These are phyloP conservation scores for Botrytis pseudocinerea DNA, from an alignment of 2,329 filamentous ascomycete genomes.

Conservation along the genomic window DNA sequence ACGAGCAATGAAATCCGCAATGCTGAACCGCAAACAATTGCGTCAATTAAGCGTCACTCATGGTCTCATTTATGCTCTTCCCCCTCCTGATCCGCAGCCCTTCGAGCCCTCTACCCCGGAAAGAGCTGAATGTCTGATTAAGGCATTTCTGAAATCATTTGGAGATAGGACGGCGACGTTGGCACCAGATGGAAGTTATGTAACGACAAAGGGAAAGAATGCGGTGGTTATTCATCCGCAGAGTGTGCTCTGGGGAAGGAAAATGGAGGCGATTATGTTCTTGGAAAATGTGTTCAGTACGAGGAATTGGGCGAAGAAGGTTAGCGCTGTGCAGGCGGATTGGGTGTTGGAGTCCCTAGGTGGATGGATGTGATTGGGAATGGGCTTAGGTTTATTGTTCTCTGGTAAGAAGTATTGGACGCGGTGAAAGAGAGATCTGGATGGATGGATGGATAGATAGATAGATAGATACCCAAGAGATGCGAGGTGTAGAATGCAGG, in stretches of 20 bases:
- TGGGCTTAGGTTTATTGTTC: not conserved
- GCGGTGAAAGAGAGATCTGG: not conserved
- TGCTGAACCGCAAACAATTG: constrained; percentile 63
- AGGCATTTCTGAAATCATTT: constrained; percentile 64
- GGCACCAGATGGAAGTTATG: constrained; percentile 60
- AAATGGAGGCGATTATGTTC: constrained; percentile 68
- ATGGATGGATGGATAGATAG: not conserved
- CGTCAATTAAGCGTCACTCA: constrained; percentile 56
- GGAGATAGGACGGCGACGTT: constrained; percentile 60
- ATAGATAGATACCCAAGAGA: constrained; percentile 7
- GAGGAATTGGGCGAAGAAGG: constrained; percentile 67
- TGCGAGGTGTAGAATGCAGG: not conserved
- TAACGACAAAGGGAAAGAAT: constrained; percentile 60
- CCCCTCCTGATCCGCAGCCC: constrained; percentile 54
- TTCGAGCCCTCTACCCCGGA: constrained; percentile 57
- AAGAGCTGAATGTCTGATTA: constrained; percentile 54
- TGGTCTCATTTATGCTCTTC: constrained; percentile 46
- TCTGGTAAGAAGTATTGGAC: not conserved
- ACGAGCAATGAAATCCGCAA: constrained; percentile 62
- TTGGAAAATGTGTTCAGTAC: constrained; percentile 66
- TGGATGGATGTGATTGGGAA: not conserved
- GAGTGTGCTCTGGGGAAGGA: constrained; percentile 62
- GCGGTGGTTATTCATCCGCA: constrained; percentile 62
- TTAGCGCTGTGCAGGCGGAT: constrained; percentile 59
- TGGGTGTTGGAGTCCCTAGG: constrained; percentile 51